phyloP scores from a whole-genome alignment of 805 yeast species.

The Saturnispora ahearnii region DNA sequence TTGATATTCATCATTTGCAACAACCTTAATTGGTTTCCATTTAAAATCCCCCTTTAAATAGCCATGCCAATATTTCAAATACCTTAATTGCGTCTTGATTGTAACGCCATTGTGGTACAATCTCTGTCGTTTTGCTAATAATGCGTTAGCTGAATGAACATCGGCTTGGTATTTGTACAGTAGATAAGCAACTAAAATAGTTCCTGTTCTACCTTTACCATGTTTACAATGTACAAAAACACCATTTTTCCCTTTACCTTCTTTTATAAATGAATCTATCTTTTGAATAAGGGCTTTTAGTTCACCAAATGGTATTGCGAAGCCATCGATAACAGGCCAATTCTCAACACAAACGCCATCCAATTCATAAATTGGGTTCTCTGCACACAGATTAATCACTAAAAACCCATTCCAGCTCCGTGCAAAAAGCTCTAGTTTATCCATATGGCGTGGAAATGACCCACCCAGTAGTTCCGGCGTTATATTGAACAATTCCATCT shows the following conservation, averaged over 20 bases:
- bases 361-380: not conserved
- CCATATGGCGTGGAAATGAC: not conserved
- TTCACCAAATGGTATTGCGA: not conserved
- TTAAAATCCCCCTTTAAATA: conserved; percentile 5
- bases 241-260: conserved; percentile 17
- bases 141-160: conserved; percentile 37
- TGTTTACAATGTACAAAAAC: conserved; percentile 81
- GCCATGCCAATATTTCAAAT: conserved; percentile 42
- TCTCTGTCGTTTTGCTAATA: conserved; percentile 48
- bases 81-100: conserved; percentile 60
- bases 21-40: not conserved
- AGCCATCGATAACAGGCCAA: conserved; percentile 1
- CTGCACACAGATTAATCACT: not conserved
- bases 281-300: not conserved
- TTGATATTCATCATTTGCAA: not conserved
- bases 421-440: not conserved
- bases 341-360: not conserved
- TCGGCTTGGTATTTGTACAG: conserved; percentile 37
- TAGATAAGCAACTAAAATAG: conserved; percentile 60
- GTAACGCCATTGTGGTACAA: conserved; percentile 59
- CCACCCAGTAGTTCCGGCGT: conserved; percentile 1
- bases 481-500: not conserved
- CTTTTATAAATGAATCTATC: not conserved
- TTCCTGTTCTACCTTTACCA: conserved; percentile 89
- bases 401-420: not conserved